These are phyloP conservation scores for Lachancea dasiensis DNA, from an alignment of 805 yeast genomes.

Conservation along the genomic window DNA sequence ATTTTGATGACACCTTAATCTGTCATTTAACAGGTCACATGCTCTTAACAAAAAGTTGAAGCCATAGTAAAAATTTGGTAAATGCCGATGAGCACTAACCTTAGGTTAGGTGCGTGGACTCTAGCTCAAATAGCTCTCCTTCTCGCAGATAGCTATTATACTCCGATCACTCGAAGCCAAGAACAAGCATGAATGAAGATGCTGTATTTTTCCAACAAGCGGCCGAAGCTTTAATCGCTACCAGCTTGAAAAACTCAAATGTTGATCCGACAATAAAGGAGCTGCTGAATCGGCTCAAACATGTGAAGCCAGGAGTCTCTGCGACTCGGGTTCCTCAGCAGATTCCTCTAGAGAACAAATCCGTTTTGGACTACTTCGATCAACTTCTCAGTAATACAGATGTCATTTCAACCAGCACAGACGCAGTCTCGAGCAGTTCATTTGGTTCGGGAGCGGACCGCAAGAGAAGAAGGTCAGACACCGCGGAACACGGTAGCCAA, in stretches of 20 bases:
- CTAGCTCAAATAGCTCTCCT: too few relatives aligned
- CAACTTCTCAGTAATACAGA: slow-evolving; percentile 8
- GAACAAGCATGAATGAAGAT: slow-evolving; percentile 24
- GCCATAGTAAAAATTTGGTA: too few relatives aligned
- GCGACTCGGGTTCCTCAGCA: slow-evolving; percentile 4
- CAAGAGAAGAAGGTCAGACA: slow-evolving; percentile 4
- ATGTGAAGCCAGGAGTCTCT: slow-evolving; percentile 10
- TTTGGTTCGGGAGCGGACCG: neutral
- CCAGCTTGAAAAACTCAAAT: slow-evolving; percentile 23
- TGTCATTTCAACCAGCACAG: neutral
- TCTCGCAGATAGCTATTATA: too few relatives aligned
- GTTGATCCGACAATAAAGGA: slow-evolving; percentile 29
- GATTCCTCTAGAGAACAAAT: slow-evolving; percentile 10
- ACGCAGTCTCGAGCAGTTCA: neutral
- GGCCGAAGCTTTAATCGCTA: slow-evolving; percentile 30
- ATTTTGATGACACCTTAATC: too few relatives aligned
- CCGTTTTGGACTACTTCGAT: slow-evolving; percentile 12
- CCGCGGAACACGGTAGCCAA: neutral
- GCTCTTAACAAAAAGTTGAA: too few relatives aligned
- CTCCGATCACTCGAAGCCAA: neutral
- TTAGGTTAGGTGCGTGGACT: too few relatives aligned
- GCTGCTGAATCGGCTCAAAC: slow-evolving; percentile 24
- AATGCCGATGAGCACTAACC: too few relatives aligned
- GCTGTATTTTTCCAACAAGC: slow-evolving; percentile 27
- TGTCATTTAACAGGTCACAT: too few relatives aligned